A percentile compares a stretch with the other conserved stretches of the same genome.
Evolutionary conservation across 2,329 filamentous ascomycete genomes (phyloP).

Genomic region (Monosporascus ibericus): DNA sequence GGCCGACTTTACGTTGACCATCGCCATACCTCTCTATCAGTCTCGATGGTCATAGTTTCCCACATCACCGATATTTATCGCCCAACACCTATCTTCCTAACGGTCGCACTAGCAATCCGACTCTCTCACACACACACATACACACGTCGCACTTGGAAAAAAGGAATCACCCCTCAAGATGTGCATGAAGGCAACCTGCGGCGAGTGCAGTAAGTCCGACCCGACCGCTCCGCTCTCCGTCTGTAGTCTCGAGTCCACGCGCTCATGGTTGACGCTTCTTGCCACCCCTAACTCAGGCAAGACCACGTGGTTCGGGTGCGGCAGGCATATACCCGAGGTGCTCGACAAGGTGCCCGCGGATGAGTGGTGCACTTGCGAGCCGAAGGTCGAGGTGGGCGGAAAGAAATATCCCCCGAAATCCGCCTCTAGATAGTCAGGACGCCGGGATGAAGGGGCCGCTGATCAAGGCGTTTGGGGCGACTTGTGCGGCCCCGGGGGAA

Average conservation of each 20-base stretch:
- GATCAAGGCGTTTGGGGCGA: neutral
- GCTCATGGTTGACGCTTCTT: slow-evolving; percentile 5
- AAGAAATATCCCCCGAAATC: slow-evolving; percentile 61
- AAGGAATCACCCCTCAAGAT: slow-evolving; percentile 33
- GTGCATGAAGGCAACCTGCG: slow-evolving; percentile 60
- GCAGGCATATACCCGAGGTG: slow-evolving; percentile 53
- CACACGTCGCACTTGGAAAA: neutral
- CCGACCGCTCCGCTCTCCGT: too few relatives aligned
- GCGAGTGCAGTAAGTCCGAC: slow-evolving; percentile 51
- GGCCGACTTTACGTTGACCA: too few relatives aligned
- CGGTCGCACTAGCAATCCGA: too few relatives aligned
- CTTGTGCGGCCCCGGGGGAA: too few relatives aligned
- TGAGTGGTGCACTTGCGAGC: slow-evolving; percentile 61
- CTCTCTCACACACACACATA: neutral
- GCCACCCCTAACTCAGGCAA: slow-evolving; percentile 37
- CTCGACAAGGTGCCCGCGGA: slow-evolving; percentile 52
- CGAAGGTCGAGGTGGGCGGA: slow-evolving; percentile 54
- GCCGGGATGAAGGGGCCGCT: neutral
- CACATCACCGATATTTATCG: too few relatives aligned
- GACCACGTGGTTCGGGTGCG: slow-evolving; percentile 60
- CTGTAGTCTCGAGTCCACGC: too few relatives aligned
- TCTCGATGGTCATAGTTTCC: too few relatives aligned
- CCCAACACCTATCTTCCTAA: too few relatives aligned
- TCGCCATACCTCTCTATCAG: too few relatives aligned
- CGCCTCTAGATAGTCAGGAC: slow-evolving; percentile 10